A percentile compares a stretch with the other conserved stretches of the same genome.
phyloP scores from a whole-genome alignment of 495 filamentous ascomycete genomes.

The Penicillium soppii region DNA sequence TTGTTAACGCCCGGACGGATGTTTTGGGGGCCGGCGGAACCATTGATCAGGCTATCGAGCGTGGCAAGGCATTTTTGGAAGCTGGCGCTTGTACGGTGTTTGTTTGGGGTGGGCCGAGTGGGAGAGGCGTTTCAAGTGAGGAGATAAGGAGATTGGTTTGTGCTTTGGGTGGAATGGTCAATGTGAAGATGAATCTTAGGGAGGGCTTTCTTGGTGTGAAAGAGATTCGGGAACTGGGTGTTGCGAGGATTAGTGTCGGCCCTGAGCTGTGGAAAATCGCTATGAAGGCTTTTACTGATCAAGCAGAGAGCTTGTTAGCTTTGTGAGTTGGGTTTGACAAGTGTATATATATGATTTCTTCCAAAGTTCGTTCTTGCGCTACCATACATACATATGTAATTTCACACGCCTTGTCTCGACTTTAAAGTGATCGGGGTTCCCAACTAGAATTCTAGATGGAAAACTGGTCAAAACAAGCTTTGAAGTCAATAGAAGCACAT shows the following conservation, averaged over 20 bases:
- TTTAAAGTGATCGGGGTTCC: too few relatives aligned
- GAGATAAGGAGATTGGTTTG: constrained; percentile 39
- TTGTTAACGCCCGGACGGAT: constrained; percentile 51
- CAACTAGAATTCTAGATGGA: too few relatives aligned
- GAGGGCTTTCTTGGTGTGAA: constrained; percentile 26
- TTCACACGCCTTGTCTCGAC: too few relatives aligned
- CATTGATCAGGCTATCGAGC: constrained; percentile 41
- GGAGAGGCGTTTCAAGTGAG: constrained; percentile 26
- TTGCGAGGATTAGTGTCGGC: constrained; percentile 47
- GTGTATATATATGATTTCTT: not conserved
- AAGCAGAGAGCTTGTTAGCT: constrained; percentile 18
- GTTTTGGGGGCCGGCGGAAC: constrained; percentile 26
- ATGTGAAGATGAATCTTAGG: constrained; percentile 37
- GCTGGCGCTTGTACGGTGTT: constrained; percentile 48
- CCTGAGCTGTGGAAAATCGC: constrained; percentile 29
- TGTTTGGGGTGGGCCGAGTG: constrained; percentile 44
- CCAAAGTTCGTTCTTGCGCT: too few relatives aligned
- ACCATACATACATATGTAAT: too few relatives aligned
- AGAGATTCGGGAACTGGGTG: constrained; percentile 40
- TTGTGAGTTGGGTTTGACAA: too few relatives aligned
- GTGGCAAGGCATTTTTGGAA: constrained; percentile 44
- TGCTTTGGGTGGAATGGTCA: constrained; percentile 32
- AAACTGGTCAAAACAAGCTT: too few relatives aligned
- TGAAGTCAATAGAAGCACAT: too few relatives aligned
- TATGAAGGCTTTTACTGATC: constrained; percentile 28